Conservation (phyloP, 75 land plant species). For the Sequoia sempervirens region DNA sequence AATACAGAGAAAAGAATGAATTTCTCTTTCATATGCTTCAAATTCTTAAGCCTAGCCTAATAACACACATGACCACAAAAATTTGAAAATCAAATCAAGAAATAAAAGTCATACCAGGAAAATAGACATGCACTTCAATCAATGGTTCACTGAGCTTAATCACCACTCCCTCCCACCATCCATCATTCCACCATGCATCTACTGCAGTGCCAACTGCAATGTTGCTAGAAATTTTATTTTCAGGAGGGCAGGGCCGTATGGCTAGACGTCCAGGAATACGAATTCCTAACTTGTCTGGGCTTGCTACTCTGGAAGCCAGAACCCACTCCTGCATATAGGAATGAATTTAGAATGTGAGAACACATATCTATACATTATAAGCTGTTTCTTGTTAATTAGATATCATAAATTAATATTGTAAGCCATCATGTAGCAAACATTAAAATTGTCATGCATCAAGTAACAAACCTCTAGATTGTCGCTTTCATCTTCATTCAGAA, state of each 20-base stretch:
- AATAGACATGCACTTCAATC: constrained; percentile 51
- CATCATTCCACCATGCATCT: constrained; percentile 95
- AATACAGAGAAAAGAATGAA: not conserved
- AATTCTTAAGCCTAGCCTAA: not conserved
- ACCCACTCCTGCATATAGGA: constrained; percentile 70
- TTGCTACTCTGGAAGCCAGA: constrained; percentile 42
- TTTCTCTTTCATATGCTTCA: not conserved
- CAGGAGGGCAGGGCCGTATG: constrained; percentile 48
- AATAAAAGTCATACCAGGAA: constrained; percentile 53
- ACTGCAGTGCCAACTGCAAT: constrained; percentile 52
- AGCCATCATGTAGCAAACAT: not conserved
- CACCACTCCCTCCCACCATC: constrained; percentile 97
- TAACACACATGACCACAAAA: not conserved
- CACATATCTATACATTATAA: not conserved
- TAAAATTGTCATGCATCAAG: not conserved
- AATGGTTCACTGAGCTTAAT: constrained; percentile 27
- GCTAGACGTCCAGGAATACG: constrained; percentile 47
- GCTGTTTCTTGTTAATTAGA: not conserved
- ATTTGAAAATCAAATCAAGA: not conserved
- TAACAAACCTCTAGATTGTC: constrained; percentile 55
- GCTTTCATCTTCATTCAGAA: constrained; percentile 64
- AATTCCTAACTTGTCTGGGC: constrained; percentile 46
- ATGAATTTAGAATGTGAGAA: not conserved
- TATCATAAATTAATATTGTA: not conserved
- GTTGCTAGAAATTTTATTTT: constrained; percentile 11